Conservation (phyloP, 1,139 yeast genomes). For the Saccharomyces hybrid region DNA sequence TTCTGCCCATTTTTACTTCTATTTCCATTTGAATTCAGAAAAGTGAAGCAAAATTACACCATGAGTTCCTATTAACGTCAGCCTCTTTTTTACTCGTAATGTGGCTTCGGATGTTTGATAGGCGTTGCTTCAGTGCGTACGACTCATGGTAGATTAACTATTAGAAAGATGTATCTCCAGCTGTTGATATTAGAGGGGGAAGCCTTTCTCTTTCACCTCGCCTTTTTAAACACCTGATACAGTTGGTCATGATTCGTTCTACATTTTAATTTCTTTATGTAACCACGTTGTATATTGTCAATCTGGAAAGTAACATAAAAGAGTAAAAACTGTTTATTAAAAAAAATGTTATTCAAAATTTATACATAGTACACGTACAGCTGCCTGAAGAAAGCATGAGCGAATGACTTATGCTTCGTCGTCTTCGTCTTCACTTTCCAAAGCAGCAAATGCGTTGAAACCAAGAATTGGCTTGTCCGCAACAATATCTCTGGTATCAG, state of each 20-base stretch:
- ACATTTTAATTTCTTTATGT: conserved; percentile 13
- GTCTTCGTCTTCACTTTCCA: conserved; percentile 53
- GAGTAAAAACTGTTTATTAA: neutral
- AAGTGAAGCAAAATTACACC: conserved; percentile 5
- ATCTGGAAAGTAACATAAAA: neutral
- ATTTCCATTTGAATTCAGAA: neutral
- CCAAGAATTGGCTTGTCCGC: conserved; percentile 57
- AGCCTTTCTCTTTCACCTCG: conserved; percentile 27
- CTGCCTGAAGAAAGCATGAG: neutral
- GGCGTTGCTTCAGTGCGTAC: conserved; percentile 9
- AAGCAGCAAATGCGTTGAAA: conserved; percentile 75
- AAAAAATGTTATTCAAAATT: neutral
- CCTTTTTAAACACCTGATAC: conserved; percentile 24
- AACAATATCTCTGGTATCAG: conserved; percentile 60
- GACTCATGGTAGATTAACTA: conserved; percentile 30
- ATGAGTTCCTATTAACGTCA: conserved; percentile 25
- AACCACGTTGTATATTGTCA: neutral
- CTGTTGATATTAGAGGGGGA: conserved; percentile 27
- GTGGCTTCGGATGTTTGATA: conserved; percentile 18
- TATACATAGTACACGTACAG: neutral
- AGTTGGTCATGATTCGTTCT: conserved; percentile 33
- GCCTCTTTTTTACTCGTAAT: conserved; percentile 7
- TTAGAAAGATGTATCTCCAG: conserved; percentile 33
- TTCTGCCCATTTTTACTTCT: neutral
- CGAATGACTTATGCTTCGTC: conserved; percentile 8